phyloP scores from a whole-genome alignment of 345 rosid species.

The Passiflora organensis region DNA sequence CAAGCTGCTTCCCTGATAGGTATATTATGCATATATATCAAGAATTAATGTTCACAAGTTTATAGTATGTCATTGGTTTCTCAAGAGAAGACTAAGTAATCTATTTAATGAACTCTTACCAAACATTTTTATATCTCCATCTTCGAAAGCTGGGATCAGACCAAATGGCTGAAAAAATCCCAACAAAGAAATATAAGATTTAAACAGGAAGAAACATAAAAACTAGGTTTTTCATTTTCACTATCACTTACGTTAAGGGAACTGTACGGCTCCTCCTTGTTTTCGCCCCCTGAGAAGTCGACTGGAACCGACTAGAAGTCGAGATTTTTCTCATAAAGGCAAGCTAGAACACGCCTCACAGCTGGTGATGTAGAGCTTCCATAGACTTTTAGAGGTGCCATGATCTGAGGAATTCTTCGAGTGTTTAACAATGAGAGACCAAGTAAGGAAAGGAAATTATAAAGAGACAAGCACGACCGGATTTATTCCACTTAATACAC shows the following conservation, averaged over 20 bases:
- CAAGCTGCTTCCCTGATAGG: no score
- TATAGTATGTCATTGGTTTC: no score
- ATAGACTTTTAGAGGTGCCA: background rate
- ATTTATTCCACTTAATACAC: background rate
- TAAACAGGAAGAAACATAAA: background rate
- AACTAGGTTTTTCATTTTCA: no score
- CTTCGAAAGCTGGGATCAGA: background rate
- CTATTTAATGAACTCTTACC: background rate
- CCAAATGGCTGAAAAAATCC: background rate
- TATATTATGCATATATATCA: no score
- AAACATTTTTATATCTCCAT: background rate
- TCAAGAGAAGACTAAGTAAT: no score
- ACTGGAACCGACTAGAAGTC: slow-evolving; percentile 30
- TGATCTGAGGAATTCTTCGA: background rate
- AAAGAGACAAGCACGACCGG: background rate
- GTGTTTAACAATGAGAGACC: no score
- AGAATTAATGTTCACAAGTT: no score
- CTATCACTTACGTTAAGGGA: no score
- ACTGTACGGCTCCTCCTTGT: no score
- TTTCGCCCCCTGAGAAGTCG: no score
- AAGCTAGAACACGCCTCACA: no score
- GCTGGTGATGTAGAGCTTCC: no score
- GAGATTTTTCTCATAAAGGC: slow-evolving; percentile 4
- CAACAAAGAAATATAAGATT: background rate
- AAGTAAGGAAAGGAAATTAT: background rate